Evolutionary conservation across 257 asterid species (phyloP), one percentile per base, ranked within the genome.

Genomic region (Ballota nigra): DNA sequence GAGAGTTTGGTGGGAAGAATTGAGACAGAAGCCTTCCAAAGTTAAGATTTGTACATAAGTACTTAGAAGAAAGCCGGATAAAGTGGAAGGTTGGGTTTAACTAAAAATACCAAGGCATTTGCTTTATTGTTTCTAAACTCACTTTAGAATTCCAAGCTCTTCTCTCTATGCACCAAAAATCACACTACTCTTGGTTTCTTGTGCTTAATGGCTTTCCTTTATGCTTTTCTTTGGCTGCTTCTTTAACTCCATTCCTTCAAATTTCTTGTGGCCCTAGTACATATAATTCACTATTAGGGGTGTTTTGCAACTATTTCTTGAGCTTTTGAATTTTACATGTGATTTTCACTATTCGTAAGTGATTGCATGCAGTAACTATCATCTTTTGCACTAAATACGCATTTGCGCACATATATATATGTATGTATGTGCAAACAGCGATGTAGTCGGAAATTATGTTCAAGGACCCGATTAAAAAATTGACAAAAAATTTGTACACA

Each of bases 111-210:
- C 80, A 80, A 77, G 29, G 79, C 59, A 76, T 34, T 77, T 88
- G 87, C 96, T 88, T 88, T 90, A 82, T 79, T 55, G 65, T 63
- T 77, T 77, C 72, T 52, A 63, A 74, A 67, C 75, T 74, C 81
- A 69, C 96, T 88, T 90, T 88, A 82, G 76, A 73, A 81, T 90
- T 78, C 84, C 81, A 82, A 81, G 89, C 89, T 80, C 94, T 78
- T 77, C 72, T 66, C 75, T 81, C 87, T 71, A 83, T 81, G 86
- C 85, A 78, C 68, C 38, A 73, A 80, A 80, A 88, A 90, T 66
- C 73, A 68, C 52, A 66, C 82, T 81, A 52, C 15, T 52, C 84
- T 78, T 85, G 93, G 88, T 84, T 83, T 79, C 83, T 91, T 83
- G 86, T 78, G 88, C 90, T 90, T 41, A 75, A 72, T 87, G 86